Conservation (phyloP, 805 yeast genomes). For the Candida boidinii region DNA sequence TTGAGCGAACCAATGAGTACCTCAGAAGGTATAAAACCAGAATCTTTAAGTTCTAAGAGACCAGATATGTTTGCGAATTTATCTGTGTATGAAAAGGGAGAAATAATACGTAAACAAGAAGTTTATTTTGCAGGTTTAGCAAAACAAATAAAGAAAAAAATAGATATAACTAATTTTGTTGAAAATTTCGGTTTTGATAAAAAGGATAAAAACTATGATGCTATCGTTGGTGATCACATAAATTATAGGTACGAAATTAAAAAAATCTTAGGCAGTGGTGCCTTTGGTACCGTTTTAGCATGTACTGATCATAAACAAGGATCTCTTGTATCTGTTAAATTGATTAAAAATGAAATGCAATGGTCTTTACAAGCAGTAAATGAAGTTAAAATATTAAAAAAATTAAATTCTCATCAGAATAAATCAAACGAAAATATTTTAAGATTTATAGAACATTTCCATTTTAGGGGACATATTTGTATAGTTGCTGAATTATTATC, state of each 20-base stretch:
- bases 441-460: constrained; percentile 58
- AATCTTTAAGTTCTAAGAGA: constrained; percentile 8
- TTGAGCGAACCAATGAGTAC: constrained; percentile 1
- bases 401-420: constrained; percentile 25
- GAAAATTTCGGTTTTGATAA: constrained; percentile 71
- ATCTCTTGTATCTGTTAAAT: constrained; percentile 59
- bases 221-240: constrained; percentile 57
- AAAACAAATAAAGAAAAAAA: constrained; percentile 14
- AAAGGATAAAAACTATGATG: constrained; percentile 49
- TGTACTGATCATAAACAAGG: constrained; percentile 60
- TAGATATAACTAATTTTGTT: constrained; percentile 29
- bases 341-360: constrained; percentile 63
- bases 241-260: constrained; percentile 64
- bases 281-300: constrained; percentile 71
- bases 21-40: constrained; percentile 4
- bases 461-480: constrained; percentile 76
- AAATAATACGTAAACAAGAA: constrained; percentile 38
- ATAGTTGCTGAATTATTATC: constrained; percentile 68
- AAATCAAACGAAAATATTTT: constrained; percentile 28
- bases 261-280: constrained; percentile 60
- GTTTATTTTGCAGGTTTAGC: constrained; percentile 42
- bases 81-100: constrained; percentile 53
- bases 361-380: constrained; percentile 73
- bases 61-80: constrained; percentile 21
- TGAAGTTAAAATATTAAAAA: constrained; percentile 61